Conservation (phyloP, 169 alveolate genomes). For the Cryptosporidium ryanae region DNA sequence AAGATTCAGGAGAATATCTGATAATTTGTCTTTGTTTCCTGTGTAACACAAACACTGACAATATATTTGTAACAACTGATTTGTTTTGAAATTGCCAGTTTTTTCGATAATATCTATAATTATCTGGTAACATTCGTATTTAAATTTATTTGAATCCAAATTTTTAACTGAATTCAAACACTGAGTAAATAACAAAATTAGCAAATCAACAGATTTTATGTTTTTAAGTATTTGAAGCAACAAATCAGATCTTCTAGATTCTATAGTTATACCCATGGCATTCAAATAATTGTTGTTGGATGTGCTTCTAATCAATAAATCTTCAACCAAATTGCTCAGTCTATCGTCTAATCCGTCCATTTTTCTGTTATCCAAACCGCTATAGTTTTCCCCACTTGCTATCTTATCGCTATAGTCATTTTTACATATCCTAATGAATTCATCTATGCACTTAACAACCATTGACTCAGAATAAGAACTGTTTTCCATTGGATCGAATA, state of each 20-base stretch:
- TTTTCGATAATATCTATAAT: slow-evolving; percentile 9
- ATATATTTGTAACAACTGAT: slow-evolving; percentile 3
- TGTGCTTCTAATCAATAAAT: slow-evolving; percentile 89
- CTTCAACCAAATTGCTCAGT: slow-evolving; percentile 88
- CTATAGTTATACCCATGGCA: slow-evolving; percentile 96
- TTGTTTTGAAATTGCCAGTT: neutral
- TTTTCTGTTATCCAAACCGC: neutral
- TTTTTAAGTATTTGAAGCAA: slow-evolving; percentile 83
- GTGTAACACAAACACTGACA: slow-evolving; percentile 52
- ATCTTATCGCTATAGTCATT: slow-evolving; percentile 13
- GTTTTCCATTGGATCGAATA: slow-evolving; percentile 85
- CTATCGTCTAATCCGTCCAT: slow-evolving; percentile 79
- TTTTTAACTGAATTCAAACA: slow-evolving; percentile 1
- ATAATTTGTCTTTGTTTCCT: slow-evolving; percentile 8
- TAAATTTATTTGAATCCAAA: slow-evolving; percentile 42
- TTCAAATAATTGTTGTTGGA: slow-evolving; percentile 86
- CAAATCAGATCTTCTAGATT: slow-evolving; percentile 91
- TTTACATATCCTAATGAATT: slow-evolving; percentile 77
- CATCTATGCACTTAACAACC: slow-evolving; percentile 82
- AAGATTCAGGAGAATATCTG: neutral
- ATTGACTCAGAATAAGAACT: slow-evolving; percentile 84
- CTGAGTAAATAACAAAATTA: slow-evolving; percentile 15
- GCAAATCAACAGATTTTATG: neutral
- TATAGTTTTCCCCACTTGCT: neutral
- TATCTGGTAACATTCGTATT: slow-evolving; percentile 21